Evolutionary conservation across 208 protist species (phyloP).

Genomic region (Trichomonas gallinae): DNA sequence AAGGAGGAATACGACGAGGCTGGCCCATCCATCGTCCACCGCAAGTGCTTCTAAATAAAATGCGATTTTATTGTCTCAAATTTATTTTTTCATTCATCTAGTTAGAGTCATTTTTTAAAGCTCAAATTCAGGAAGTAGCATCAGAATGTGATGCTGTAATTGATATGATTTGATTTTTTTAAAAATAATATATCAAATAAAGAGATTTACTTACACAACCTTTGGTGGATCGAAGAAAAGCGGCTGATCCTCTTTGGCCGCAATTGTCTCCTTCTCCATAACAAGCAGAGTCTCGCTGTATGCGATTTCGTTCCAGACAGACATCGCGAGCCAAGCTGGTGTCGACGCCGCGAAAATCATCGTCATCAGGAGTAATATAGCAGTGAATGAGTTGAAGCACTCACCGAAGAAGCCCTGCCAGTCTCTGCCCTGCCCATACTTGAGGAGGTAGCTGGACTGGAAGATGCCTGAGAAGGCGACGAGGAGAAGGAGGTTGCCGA

Average conservation of each 20-base stretch:
- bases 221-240: conserved; percentile 9
- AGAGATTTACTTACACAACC: neutral
- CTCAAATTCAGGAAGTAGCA: too few relatives aligned
- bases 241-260: neutral
- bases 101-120: too few relatives aligned
- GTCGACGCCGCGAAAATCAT: neutral
- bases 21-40: conserved; percentile 42
- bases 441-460: neutral
- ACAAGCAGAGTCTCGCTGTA: neutral
- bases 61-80: neutral
- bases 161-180: too few relatives aligned
- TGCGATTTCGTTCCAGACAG: neutral
- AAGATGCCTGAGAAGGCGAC: neutral
- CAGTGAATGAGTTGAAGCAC: neutral
- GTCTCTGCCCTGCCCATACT: neutral
- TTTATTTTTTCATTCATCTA: neutral
- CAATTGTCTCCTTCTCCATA: conserved; percentile 1
- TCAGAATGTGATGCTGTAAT: too few relatives aligned
- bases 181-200: neutral
- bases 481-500: neutral
- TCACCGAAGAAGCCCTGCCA: conserved; percentile 5
- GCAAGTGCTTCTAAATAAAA: conserved; percentile 42
- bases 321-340: neutral
- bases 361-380: neutral
- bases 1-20: conserved; percentile 46